Evolutionary conservation across 2,329 filamentous ascomycete genomes (phyloP).

Genomic region (Xylaria hypoxylon): DNA sequence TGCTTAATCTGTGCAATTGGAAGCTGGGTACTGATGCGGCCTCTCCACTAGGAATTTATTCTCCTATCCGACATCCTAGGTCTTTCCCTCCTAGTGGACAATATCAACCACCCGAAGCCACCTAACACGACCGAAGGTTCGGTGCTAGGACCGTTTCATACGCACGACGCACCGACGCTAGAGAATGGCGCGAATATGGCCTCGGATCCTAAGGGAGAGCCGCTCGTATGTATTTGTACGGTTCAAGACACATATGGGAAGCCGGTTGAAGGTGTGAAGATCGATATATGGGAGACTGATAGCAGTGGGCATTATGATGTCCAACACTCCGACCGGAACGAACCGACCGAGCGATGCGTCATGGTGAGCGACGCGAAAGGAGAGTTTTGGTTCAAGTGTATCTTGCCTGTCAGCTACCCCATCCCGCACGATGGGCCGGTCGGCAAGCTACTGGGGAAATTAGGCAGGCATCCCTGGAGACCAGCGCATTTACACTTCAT

Average conservation of each 20-base stretch:
- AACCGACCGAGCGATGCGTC: constrained; percentile 78
- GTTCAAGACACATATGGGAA: constrained; percentile 73
- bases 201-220: constrained; percentile 75
- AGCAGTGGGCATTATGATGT: constrained; percentile 85
- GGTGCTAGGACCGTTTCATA: constrained; percentile 86
- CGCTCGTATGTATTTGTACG: constrained; percentile 79
- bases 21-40: constrained; percentile 28
- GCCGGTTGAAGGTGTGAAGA: constrained; percentile 73
- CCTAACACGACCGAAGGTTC: constrained; percentile 77
- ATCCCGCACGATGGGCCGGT: constrained; percentile 89
- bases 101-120: constrained; percentile 86
- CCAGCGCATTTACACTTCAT: constrained; percentile 89
- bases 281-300: constrained; percentile 90
- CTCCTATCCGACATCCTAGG: constrained; percentile 83
- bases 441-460: constrained; percentile 72
- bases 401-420: constrained; percentile 86
- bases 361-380: constrained; percentile 77
- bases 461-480: constrained; percentile 81
- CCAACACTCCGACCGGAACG: constrained; percentile 72
- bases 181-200: constrained; percentile 71
- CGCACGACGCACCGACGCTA: constrained; percentile 74
- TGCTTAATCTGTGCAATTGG: not conserved
- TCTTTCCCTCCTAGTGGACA: constrained; percentile 82
- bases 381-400: constrained; percentile 84
- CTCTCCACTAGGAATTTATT: constrained; percentile 74